phyloP scores from a whole-genome alignment of 2,329 filamentous ascomycete species.

The Fusarium sp. region DNA sequence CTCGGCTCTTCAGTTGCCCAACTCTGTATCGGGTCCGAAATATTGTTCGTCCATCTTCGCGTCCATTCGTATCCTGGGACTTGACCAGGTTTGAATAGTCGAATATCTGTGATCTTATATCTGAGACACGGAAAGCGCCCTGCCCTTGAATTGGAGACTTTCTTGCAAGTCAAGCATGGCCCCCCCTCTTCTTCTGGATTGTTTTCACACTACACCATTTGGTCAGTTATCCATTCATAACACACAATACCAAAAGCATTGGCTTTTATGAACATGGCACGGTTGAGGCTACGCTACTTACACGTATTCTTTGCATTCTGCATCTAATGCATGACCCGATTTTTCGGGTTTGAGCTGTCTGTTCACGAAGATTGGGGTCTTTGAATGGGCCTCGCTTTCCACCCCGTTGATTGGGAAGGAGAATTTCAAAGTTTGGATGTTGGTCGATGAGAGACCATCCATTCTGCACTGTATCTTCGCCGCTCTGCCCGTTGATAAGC shows the following conservation, averaged over 20 bases:
- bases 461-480: slow-evolving; percentile 23
- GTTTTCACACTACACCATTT: slow-evolving; percentile 62
- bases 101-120: slow-evolving; percentile 71
- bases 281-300: slow-evolving; percentile 53
- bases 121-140: slow-evolving; percentile 68
- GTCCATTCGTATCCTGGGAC: slow-evolving; percentile 72
- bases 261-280: not conserved
- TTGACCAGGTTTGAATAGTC: slow-evolving; percentile 69
- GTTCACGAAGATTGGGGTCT: slow-evolving; percentile 62
- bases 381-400: slow-evolving; percentile 66
- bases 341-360: slow-evolving; percentile 68
- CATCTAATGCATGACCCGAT: slow-evolving; percentile 71
- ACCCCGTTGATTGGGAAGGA: slow-evolving; percentile 49
- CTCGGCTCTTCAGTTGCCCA: slow-evolving; percentile 67
- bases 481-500: slow-evolving; percentile 25
- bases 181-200: slow-evolving; percentile 62
- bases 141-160: slow-evolving; percentile 62
- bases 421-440: slow-evolving; percentile 47
- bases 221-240: slow-evolving; percentile 14
- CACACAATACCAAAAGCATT: not conserved
- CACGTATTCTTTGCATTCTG: slow-evolving; percentile 71
- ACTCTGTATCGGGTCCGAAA: slow-evolving; percentile 65
- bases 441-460: slow-evolving; percentile 43
- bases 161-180: slow-evolving; percentile 66
- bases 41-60: slow-evolving; percentile 67